Evolutionary conservation across 2,329 filamentous ascomycete species (phyloP).

Genomic region (Acrodontium crateriforme): DNA sequence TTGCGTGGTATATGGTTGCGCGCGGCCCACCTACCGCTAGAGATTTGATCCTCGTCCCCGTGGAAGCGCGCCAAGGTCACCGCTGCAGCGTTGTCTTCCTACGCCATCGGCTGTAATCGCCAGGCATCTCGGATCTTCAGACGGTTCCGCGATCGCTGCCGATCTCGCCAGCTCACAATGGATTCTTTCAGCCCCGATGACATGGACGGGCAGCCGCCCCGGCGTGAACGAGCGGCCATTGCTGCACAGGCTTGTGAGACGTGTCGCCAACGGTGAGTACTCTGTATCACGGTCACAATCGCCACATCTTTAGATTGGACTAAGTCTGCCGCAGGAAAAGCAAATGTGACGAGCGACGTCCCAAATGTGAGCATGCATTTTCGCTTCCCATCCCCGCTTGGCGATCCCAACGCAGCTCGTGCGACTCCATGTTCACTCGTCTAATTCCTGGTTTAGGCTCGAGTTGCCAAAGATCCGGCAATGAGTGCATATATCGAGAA

Average conservation of each 20-base stretch:
- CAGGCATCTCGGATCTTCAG: too few species aligned
- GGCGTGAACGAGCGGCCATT: constrained; percentile 34
- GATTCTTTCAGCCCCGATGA: too few species aligned
- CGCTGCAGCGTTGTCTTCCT: too few species aligned
- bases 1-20: too few species aligned
- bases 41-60: too few species aligned
- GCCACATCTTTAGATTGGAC: not conserved
- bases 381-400: not conserved
- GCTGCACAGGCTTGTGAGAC: constrained; percentile 45
- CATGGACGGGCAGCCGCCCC: too few species aligned
- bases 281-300: not conserved
- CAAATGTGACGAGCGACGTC: constrained; percentile 49
- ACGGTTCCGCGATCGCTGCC: too few species aligned
- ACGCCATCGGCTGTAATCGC: too few species aligned
- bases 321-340: constrained; percentile 39
- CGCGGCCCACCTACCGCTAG: too few species aligned
- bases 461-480: constrained; percentile 42
- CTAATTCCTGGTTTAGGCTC: constrained; percentile 20
- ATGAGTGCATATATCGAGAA: constrained; percentile 47
- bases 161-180: too few species aligned
- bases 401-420: not conserved
- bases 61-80: too few species aligned
- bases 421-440: not conserved
- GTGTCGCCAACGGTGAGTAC: constrained; percentile 30
- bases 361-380: constrained; percentile 34